Evolutionary conservation across 768 basidiomycete species (phyloP).

Genomic region (Artomyces pyxidatus): DNA sequence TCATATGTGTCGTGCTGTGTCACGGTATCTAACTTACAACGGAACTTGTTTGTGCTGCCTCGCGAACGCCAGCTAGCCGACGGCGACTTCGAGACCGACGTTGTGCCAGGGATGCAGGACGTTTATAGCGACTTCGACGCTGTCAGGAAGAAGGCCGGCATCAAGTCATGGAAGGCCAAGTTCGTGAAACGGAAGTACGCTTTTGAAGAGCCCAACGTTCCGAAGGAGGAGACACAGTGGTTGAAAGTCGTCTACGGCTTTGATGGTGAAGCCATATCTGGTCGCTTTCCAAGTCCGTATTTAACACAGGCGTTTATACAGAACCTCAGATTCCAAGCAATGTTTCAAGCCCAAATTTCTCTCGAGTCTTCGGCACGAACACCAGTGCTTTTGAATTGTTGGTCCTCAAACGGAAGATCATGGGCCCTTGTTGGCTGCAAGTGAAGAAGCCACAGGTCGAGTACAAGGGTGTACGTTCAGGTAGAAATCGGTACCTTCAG

Average conservation of each 20-base stretch:
- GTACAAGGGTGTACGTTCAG: constrained; percentile 72
- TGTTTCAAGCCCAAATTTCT: constrained; percentile 76
- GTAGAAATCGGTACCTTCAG: constrained; percentile 20
- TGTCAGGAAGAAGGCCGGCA: constrained; percentile 60
- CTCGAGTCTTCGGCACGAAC: constrained; percentile 83
- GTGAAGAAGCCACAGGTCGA: constrained; percentile 72
- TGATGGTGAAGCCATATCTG: constrained; percentile 40
- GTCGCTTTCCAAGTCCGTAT: neutral
- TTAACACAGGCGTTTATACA: constrained; percentile 19
- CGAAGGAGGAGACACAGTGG: constrained; percentile 75
- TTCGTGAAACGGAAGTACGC: constrained; percentile 88
- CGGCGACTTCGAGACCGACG: constrained; percentile 63
- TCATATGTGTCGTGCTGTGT: constrained; percentile 82
- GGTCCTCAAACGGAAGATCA: constrained; percentile 92
- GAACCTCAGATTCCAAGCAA: constrained; percentile 69
- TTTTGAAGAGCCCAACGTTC: constrained; percentile 80
- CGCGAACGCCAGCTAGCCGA: constrained; percentile 53
- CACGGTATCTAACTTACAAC: constrained; percentile 74
- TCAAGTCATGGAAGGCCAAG: constrained; percentile 69
- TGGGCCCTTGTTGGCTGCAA: constrained; percentile 97
- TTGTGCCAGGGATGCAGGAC: constrained; percentile 59
- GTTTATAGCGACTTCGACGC: constrained; percentile 80
- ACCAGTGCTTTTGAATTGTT: constrained; percentile 90
- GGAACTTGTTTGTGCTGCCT: constrained; percentile 87
- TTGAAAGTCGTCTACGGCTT: constrained; percentile 92